A percentile compares a stretch with the other conserved stretches of the same genome.
Evolutionary conservation across 2,329 filamentous ascomycete species (phyloP).

Genomic region (Chaetomium sp.): DNA sequence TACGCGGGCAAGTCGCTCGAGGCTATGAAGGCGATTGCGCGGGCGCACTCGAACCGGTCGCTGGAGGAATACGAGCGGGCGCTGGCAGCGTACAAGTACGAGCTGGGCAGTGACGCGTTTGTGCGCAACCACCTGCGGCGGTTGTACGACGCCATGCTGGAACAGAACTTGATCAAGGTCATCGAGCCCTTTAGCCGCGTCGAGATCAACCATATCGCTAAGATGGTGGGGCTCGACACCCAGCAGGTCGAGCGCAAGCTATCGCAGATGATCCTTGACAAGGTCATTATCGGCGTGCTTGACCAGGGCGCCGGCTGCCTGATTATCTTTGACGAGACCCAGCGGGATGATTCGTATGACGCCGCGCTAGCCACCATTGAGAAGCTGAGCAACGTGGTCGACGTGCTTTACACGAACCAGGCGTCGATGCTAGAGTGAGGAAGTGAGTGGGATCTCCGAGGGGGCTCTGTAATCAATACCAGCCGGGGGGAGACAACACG

Average conservation of each 20-base stretch:
- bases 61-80: conserved; percentile 96
- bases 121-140: conserved; percentile 94
- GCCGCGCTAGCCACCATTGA: conserved; percentile 91
- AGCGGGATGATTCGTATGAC: conserved; percentile 89
- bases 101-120: conserved; percentile 90
- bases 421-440: conserved; percentile 83
- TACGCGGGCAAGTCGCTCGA: conserved; percentile 94
- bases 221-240: conserved; percentile 94
- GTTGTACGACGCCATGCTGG: conserved; percentile 96
- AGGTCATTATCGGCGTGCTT: conserved; percentile 94
- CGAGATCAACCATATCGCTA: conserved; percentile 92
- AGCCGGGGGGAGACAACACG: conserved; percentile 4
- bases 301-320: conserved; percentile 97
- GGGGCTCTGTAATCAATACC: too few relatives aligned
- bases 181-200: conserved; percentile 98
- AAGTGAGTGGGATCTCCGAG: neutral
- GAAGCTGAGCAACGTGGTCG: conserved; percentile 94
- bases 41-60: conserved; percentile 89
- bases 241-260: conserved; percentile 97
- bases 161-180: conserved; percentile 99
- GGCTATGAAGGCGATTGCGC: conserved; percentile 97
- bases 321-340: conserved; percentile 93
- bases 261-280: conserved; percentile 99
- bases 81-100: conserved; percentile 81
- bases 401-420: conserved; percentile 96